Base-by-base conservation (phyloP, 2,329 filamentous ascomycete genomes). In the Talaromyces piceae region DNA sequence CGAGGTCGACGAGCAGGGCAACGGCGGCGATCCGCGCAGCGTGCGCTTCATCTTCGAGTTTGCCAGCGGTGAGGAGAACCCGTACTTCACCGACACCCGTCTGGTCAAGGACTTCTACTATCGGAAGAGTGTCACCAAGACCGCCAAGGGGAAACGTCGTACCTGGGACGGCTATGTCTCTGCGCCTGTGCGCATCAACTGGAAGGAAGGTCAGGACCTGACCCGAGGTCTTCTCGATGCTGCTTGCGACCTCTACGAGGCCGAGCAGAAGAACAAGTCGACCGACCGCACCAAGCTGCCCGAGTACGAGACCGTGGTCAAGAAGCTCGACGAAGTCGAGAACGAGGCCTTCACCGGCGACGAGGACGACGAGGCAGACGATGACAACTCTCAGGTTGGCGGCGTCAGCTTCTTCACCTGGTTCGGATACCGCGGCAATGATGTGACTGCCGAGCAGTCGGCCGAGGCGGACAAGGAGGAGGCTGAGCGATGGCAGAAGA, bases 81-180 rank as follows among this genome's bases (percentile, higher is more conserved):
- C 89, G 46, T 84, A 84, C 74, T 95, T 97, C 62, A 79, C 84
- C 65, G 79, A 95, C 73, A 77, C 73, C 50, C 79, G 83, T 49
- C 73, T 97, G 45, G 87, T 91, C 73, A 97, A 97, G 83, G 88
- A 87, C 66, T 95, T 97, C 73, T 91, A 85, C 80, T 89, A 85
- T 77, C 83, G 91, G 58, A 79, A 79, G 67, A 76, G 69, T 53
- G 56, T 68, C 44, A 55, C 79, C 54, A 79, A 77, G 52, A 64
- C 60, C 18, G 47, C 62, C 27, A 62, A 58, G 46, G 70, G 64
- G 39, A 67, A 63, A 59, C 62, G 65, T 79, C 84, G 64, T 78
- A 80, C 62, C 55, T 90, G 82, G 81, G 76, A 79, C 30, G 88
- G 88, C 30, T 78, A 95, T 28, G 88, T 96, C 52, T 91, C 85